Evolutionary conservation across 164 flowering plant genomes (phyloP).

Genomic region (Euptelea pleiosperma): DNA sequence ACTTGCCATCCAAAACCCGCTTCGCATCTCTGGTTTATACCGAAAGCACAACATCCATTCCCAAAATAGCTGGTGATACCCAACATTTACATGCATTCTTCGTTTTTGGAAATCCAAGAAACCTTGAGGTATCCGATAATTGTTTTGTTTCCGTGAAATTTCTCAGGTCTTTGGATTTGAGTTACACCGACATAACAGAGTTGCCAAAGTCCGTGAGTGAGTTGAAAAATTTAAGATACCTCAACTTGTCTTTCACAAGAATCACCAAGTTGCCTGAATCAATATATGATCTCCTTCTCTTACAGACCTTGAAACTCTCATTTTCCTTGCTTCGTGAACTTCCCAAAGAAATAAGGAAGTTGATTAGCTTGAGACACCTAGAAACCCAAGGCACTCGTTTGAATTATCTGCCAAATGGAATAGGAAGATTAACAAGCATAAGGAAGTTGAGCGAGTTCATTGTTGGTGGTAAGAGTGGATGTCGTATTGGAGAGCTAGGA

Average conservation of each 20-base stretch:
- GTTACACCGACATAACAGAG: neutral
- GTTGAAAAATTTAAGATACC: conserved; percentile 22
- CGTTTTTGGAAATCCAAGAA: neutral
- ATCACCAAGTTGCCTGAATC: neutral
- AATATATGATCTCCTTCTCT: neutral
- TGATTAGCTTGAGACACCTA: too few relatives aligned
- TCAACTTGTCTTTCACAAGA: conserved; percentile 3
- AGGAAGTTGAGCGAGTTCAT: neutral
- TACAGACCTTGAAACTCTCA: neutral
- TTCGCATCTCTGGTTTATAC: neutral
- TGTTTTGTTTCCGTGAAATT: neutral
- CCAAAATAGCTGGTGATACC: neutral
- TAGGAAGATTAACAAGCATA: neutral
- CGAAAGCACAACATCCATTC: neutral
- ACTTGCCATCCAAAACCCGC: too few relatives aligned
- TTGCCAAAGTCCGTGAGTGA: conserved; percentile 19
- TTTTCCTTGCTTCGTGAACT: neutral
- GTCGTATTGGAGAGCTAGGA: neutral
- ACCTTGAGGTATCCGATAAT: neutral
- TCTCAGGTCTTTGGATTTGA: conserved; percentile 11
- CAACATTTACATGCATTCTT: too few relatives aligned
- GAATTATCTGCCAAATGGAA: neutral
- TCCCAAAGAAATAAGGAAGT: too few relatives aligned
- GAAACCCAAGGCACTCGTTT: neutral
- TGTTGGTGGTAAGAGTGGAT: neutral